Conservation (phyloP, 805 yeast genomes). For the Peterozyma toletana region DNA sequence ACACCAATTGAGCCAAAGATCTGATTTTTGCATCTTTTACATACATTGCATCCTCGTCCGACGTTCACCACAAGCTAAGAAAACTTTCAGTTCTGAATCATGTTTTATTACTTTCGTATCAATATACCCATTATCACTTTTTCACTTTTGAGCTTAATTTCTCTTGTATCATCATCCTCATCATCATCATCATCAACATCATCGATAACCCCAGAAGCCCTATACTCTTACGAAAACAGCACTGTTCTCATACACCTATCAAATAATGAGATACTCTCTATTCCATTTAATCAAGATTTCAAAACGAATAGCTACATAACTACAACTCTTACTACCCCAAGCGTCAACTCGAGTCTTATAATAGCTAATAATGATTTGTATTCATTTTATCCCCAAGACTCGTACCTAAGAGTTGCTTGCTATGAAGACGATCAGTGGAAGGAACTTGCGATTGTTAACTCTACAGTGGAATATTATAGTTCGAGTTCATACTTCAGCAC, state of each 20-base stretch:
- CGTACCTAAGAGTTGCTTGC: not conserved
- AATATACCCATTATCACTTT: too few relatives aligned
- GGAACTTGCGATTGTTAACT: slow-evolving; percentile 9
- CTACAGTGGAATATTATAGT: slow-evolving; percentile 13
- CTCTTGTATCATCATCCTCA: too few relatives aligned
- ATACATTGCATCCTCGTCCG: too few relatives aligned
- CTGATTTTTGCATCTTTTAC: too few relatives aligned
- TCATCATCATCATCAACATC: too few relatives aligned
- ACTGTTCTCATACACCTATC: not conserved
- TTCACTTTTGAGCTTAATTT: too few relatives aligned
- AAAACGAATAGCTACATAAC: not conserved
- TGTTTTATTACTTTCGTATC: too few relatives aligned
- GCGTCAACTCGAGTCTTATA: not conserved
- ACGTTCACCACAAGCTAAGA: too few relatives aligned
- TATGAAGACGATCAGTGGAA: slow-evolving; percentile 15
- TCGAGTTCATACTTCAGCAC: slow-evolving; percentile 37
- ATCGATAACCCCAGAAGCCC: not conserved
- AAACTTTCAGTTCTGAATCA: too few relatives aligned
- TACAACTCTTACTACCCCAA: not conserved
- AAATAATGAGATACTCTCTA: not conserved
- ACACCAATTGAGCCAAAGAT: too few relatives aligned
- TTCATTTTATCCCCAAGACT: slow-evolving; percentile 1
- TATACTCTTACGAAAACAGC: not conserved
- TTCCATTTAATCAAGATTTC: not conserved
- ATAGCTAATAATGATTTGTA: slow-evolving; percentile 1